Percentiles rank a stretch among this genome's conserved stretches.
Conservation (phyloP, 345 rosid species). For the Rhodamnia argentea region DNA sequence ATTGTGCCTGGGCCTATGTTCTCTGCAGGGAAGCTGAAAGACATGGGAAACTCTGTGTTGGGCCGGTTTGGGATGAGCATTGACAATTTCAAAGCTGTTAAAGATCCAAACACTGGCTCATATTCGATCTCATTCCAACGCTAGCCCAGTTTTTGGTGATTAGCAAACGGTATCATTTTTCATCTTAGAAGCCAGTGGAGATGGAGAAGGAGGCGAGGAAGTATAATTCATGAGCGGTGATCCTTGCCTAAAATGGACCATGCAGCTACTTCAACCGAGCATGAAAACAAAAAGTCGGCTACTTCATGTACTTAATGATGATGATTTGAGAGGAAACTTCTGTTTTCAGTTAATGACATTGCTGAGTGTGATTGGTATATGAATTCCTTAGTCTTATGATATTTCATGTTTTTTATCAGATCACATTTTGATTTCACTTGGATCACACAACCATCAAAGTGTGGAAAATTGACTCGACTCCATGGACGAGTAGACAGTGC, state of each 20-base stretch:
- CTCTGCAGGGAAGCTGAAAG: slow-evolving; percentile 73
- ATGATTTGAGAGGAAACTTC: neutral
- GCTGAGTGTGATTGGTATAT: neutral
- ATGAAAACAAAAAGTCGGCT: neutral
- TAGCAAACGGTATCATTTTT: neutral
- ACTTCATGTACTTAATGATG: neutral
- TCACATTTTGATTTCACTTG: neutral
- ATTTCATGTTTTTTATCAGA: neutral
- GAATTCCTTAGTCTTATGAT: neutral
- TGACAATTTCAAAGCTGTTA: slow-evolving; percentile 90
- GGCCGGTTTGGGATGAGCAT: slow-evolving; percentile 88
- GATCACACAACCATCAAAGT: neutral
- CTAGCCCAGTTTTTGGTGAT: slow-evolving; percentile 3
- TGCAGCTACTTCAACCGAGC: neutral
- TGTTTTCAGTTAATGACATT: neutral
- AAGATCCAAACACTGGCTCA: slow-evolving; percentile 93
- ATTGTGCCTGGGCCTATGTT: neutral
- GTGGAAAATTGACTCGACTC: neutral
- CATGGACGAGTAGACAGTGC: neutral
- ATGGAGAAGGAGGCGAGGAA: neutral
- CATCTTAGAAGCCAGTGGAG: neutral
- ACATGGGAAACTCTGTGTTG: slow-evolving; percentile 76
- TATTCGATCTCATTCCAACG: slow-evolving; percentile 78
- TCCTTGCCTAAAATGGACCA: neutral
- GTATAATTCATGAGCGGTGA: neutral